Conservation (phyloP, 23 red algal species). For the Chondrus crispus region DNA sequence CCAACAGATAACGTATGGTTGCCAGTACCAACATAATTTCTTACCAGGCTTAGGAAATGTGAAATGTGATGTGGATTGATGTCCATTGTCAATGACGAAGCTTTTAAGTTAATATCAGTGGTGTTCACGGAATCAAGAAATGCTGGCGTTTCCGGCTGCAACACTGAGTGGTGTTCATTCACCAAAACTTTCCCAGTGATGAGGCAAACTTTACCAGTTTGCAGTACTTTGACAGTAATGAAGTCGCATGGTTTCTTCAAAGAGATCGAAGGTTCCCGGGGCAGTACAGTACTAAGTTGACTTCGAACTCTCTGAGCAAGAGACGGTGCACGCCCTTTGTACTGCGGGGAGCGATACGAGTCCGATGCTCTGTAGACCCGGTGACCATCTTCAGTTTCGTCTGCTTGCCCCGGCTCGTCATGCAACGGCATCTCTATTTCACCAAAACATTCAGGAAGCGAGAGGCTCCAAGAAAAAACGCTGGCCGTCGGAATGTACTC, state of each 20-base stretch:
- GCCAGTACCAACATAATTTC: conserved; percentile 36
- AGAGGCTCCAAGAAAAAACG: conserved; percentile 26
- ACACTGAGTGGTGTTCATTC: neutral
- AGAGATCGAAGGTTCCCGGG: neutral
- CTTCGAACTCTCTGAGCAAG: conserved; percentile 29
- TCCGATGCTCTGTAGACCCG: neutral
- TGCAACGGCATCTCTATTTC: neutral
- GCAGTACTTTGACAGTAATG: neutral
- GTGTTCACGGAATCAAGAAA: conserved; percentile 54
- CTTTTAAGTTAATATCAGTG: conserved; percentile 23
- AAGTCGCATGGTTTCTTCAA: neutral
- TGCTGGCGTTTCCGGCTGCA: neutral
- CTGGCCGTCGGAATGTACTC: conserved; percentile 1
- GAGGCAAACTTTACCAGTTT: conserved; percentile 7
- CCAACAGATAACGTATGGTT: conserved; percentile 23
- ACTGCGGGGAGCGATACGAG: neutral
- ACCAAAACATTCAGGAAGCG: conserved; percentile 14
- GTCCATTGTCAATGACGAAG: conserved; percentile 15
- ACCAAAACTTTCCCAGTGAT: conserved; percentile 10
- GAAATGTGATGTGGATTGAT: conserved; percentile 52
- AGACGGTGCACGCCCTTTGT: conserved; percentile 14
- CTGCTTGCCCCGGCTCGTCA: neutral
- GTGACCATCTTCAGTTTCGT: too few relatives aligned
- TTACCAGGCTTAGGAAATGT: conserved; percentile 19
- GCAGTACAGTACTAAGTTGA: neutral